Base-by-base conservation (phyloP, 305 asterid genomes). In the Vinca major region DNA sequence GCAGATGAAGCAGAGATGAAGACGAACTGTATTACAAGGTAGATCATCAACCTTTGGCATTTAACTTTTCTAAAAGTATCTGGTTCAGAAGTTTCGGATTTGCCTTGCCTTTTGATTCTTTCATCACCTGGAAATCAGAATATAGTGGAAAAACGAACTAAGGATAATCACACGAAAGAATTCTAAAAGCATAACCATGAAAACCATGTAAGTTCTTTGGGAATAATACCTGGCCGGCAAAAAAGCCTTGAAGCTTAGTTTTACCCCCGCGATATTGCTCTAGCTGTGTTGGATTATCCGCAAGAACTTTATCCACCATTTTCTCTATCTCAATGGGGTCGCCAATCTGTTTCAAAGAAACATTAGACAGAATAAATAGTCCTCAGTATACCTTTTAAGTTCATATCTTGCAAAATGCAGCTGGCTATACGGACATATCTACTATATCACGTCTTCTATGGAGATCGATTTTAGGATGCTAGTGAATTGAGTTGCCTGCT, bases 91-190 rank as follows among this genome's bases (percentile, higher is more conserved):
- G 84, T 58, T 79, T 91, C 3, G 99, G 99, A 75, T 89, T 94
- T 58, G 97, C 97, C 79, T 88, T 91, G 79, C 97, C 96, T 80
- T 89, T 91, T 1, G 96, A 85, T 84, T 88, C 96, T 79, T 89
- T 91, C 99, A 94, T 91, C 60, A 83, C 82, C 97, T 93, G 82
- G 65, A 62, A 54, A 65, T 5, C 4, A 37, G 21, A 14, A 60
- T 4, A 61, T n/a, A 16, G 8, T 12, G 13, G 17, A 5, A 39
- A 61, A 4, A 4, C 2, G 6, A 9, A 37, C 47, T 8, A 21
- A 26, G 11, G 48, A 67, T 48, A 16, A 16, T 26, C 39, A 47
- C 49, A 51, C 47, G 53, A 49, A 70, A 67, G 43, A 33, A 57
- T 70, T 19, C 19, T 43, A 11, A 70, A 67, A 73, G 11, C 33